A percentile compares a stretch with the other conserved stretches of the same genome.
Conservation (phyloP, 2,329 filamentous ascomycete species). For the Colletotrichum karsti region DNA sequence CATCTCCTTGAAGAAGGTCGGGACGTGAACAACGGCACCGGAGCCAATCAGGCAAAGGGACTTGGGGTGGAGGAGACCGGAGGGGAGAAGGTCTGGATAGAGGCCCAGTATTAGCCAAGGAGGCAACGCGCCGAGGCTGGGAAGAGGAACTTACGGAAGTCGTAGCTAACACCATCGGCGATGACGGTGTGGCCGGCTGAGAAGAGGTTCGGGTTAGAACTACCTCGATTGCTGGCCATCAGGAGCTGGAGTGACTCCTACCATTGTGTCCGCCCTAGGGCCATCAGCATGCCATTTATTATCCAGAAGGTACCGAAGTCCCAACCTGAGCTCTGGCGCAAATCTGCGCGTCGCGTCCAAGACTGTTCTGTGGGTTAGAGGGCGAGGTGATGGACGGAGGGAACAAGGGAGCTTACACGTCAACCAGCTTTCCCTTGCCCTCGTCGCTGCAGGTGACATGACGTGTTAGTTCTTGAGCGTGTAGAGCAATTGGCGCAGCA, state of each 20-base stretch:
- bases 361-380: constrained; percentile 29
- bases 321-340: constrained; percentile 29
- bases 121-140: constrained; percentile 6
- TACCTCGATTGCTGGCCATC: constrained; percentile 3
- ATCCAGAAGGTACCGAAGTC: constrained; percentile 21
- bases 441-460: constrained; percentile 39
- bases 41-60: constrained; percentile 80
- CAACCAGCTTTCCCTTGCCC: constrained; percentile 48
- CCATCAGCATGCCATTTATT: constrained; percentile 28
- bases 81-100: constrained; percentile 67
- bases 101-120: constrained; percentile 43
- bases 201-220: constrained; percentile 26
- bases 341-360: constrained; percentile 34
- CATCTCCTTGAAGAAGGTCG: constrained; percentile 52
- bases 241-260: constrained; percentile 33
- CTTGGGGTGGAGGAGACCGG: constrained; percentile 75
- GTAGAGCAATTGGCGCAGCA: constrained; percentile 8
- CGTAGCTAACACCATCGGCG: constrained; percentile 30
- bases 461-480: constrained; percentile 9
- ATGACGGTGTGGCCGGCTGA: constrained; percentile 29
- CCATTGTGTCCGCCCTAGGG: constrained; percentile 40
- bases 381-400: constrained; percentile 27
- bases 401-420: constrained; percentile 36
- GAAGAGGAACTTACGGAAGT: constrained; percentile 27
- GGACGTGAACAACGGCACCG: constrained; percentile 72